These are phyloP conservation scores for Physaria fendleri DNA, from an alignment of 345 rosid genomes.

Conservation along the genomic window DNA sequence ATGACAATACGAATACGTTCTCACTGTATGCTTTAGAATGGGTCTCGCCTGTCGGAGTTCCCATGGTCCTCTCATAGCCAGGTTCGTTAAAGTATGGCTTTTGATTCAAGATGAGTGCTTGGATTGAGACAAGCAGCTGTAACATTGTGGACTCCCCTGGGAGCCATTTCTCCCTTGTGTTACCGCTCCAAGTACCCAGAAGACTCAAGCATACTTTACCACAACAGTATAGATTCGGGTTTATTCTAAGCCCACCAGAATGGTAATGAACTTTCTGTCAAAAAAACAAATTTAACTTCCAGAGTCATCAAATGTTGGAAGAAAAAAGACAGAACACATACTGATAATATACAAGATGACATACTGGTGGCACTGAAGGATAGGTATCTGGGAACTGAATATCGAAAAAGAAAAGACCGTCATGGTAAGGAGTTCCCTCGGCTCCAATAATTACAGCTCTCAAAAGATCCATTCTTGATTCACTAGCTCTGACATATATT, in stretches of 20 bases:
- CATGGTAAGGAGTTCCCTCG: no score
- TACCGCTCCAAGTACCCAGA: constrained; percentile 43
- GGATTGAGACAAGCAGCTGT: constrained; percentile 93
- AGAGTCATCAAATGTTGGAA: background rate
- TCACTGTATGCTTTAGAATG: constrained; percentile 54
- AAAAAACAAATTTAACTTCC: background rate
- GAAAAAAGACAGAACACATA: background rate
- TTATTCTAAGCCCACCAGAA: constrained; percentile 74
- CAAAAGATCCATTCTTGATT: no score
- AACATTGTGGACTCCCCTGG: constrained; percentile 71
- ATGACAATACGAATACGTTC: constrained; percentile 49
- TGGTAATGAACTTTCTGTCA: constrained; percentile 71
- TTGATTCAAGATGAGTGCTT: constrained; percentile 80
- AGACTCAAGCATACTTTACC: constrained; percentile 95
- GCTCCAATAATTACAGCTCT: no score
- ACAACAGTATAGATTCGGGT: constrained; percentile 60
- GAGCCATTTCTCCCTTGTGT: constrained; percentile 70
- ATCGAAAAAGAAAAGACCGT: no score
- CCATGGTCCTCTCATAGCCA: constrained; percentile 41
- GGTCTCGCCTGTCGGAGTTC: constrained; percentile 45
- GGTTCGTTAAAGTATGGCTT: constrained; percentile 92
- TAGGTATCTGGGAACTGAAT: no score
- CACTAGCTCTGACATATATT: no score
- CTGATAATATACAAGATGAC: constrained; percentile 25
- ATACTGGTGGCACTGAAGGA: constrained; percentile 85